Percentiles rank a stretch among this genome's conserved stretches.
Evolutionary conservation across 805 yeast genomes (phyloP).

Genomic region (Kodamaea neixiangensis): DNA sequence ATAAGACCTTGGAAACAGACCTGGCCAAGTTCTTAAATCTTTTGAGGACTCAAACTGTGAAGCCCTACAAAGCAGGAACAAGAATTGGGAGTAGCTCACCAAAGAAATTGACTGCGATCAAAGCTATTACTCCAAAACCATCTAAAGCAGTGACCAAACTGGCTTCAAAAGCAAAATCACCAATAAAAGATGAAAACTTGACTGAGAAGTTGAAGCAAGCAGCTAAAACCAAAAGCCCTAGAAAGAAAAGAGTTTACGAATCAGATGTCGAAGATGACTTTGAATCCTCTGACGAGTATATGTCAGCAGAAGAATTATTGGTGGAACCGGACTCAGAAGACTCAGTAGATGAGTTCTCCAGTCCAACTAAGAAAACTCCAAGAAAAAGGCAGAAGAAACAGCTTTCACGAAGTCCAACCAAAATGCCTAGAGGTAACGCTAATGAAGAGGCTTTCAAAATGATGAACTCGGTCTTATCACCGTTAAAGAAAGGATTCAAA

Average conservation of each 20-base stretch:
- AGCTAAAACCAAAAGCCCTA: slow-evolving; percentile 10
- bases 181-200: not conserved
- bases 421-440: slow-evolving; percentile 10
- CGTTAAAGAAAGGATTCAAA: slow-evolving; percentile 24
- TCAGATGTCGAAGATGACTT: slow-evolving; percentile 7
- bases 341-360: slow-evolving; percentile 7
- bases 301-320: slow-evolving; percentile 23
- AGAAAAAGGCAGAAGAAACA: slow-evolving; percentile 10
- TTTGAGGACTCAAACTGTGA: not conserved
- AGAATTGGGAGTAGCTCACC: not conserved
- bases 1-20: slow-evolving; percentile 22
- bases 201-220: slow-evolving; percentile 1
- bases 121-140: not conserved
- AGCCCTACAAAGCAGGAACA: not conserved
- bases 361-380: slow-evolving; percentile 9
- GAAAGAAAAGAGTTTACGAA: slow-evolving; percentile 14
- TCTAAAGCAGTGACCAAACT: no score
- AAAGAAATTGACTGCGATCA: not conserved
- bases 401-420: slow-evolving; percentile 3
- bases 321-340: slow-evolving; percentile 16
- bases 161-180: not conserved
- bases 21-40: slow-evolving; percentile 27
- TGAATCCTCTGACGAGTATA: slow-evolving; percentile 7
- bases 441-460: slow-evolving; percentile 23
- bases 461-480: slow-evolving; percentile 23